phyloP scores from a whole-genome alignment of 352 stramenopile species.

The Pythium aristosporum region DNA sequence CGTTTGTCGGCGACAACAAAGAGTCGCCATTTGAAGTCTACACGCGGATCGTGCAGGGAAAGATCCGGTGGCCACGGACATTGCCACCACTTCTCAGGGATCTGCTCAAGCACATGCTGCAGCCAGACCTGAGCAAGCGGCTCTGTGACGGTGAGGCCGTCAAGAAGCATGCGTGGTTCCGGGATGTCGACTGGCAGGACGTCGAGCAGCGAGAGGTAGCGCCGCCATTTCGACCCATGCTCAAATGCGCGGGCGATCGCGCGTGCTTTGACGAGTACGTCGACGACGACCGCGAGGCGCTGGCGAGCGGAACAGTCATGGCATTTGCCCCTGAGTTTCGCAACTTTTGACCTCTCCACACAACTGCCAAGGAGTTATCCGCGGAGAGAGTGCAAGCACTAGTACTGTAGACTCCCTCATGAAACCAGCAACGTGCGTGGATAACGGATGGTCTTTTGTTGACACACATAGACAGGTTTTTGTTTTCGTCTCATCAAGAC shows the following conservation, averaged over 20 bases:
- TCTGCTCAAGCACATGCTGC: conserved; percentile 67
- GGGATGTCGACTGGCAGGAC: conserved; percentile 58
- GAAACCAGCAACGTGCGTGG: no score
- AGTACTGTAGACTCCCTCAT: not conserved
- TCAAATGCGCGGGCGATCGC: conserved; percentile 47
- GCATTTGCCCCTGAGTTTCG: conserved; percentile 25
- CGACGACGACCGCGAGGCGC: conserved; percentile 23
- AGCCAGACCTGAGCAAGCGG: conserved; percentile 45
- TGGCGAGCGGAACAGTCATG: conserved; percentile 1
- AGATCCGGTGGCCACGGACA: conserved; percentile 52
- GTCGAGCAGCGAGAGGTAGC: conserved; percentile 45
- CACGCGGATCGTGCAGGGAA: conserved; percentile 71
- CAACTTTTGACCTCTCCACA: conserved; percentile 24
- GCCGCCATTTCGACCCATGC: conserved; percentile 42
- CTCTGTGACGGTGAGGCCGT: conserved; percentile 47
- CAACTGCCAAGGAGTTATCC: not conserved
- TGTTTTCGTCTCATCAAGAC: no score
- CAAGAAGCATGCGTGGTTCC: conserved; percentile 68
- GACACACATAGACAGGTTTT: no score
- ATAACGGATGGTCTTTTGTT: no score
- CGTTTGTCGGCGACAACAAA: conserved; percentile 56
- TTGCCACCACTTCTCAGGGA: conserved; percentile 48
- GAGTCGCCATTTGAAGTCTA: conserved; percentile 89
- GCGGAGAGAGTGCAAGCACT: no score
- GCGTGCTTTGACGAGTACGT: conserved; percentile 71